A percentile compares a stretch with the other conserved stretches of the same genome.
These are phyloP conservation scores for Penicillium atrosanguineum DNA, from an alignment of 495 filamentous ascomycete species.

Conservation along the genomic window DNA sequence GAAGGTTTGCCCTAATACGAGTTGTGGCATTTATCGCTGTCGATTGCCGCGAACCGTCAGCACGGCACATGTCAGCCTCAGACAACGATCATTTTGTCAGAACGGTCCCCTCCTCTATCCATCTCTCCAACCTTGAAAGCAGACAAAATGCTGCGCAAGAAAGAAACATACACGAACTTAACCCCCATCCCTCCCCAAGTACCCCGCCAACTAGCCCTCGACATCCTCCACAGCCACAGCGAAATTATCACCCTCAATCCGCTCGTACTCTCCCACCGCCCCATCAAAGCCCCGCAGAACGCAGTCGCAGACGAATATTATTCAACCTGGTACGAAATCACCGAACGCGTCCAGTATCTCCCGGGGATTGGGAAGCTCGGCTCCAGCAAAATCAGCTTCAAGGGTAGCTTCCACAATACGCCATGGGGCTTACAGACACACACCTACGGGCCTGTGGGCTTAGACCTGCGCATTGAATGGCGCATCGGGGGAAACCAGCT, in stretches of 20 bases:
- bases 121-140: too few species aligned
- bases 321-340: slow-evolving; percentile 64
- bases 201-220: slow-evolving; percentile 62
- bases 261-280: slow-evolving; percentile 65
- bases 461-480: slow-evolving; percentile 71
- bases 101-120: too few species aligned
- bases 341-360: slow-evolving; percentile 68
- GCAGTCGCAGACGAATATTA: slow-evolving; percentile 63
- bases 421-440: slow-evolving; percentile 70
- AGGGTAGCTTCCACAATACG: slow-evolving; percentile 70
- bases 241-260: slow-evolving; percentile 84
- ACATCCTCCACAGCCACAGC: slow-evolving; percentile 66
- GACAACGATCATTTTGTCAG: too few species aligned
- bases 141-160: slow-evolving; percentile 25
- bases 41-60: too few species aligned
- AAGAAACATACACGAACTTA: slow-evolving; percentile 54
- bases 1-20: too few species aligned
- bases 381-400: slow-evolving; percentile 64
- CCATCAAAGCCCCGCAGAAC: slow-evolving; percentile 59
- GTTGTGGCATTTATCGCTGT: too few species aligned
- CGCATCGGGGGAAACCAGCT: slow-evolving; percentile 56
- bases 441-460: slow-evolving; percentile 64
- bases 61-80: too few species aligned
- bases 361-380: slow-evolving; percentile 59
- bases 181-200: slow-evolving; percentile 69